These are phyloP conservation scores for Helicocarpus griseus DNA, from an alignment of 2,329 filamentous ascomycete species.

Conservation along the genomic window DNA sequence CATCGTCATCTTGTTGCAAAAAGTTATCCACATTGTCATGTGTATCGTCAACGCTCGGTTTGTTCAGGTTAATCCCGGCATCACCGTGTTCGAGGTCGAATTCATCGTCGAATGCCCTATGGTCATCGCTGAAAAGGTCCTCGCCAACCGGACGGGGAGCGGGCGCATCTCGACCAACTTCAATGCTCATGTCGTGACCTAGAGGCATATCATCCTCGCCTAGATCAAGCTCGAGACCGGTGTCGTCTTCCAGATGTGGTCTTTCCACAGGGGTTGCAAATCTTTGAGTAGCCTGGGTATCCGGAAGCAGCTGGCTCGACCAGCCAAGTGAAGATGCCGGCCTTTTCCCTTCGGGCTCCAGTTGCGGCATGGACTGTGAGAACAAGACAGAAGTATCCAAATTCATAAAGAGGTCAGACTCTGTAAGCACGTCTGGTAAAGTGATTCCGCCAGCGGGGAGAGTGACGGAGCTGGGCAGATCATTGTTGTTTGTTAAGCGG, in stretches of 20 bases:
- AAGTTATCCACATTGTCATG: conserved; percentile 51
- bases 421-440: conserved; percentile 84
- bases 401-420: conserved; percentile 82
- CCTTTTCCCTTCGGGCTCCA: conserved; percentile 26
- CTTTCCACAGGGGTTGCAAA: conserved; percentile 42
- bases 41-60: conserved; percentile 26
- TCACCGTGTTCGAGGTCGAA: conserved; percentile 44
- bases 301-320: conserved; percentile 71
- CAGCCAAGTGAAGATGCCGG: conserved; percentile 40
- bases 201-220: conserved; percentile 58
- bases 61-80: conserved; percentile 35
- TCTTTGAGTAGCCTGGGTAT: conserved; percentile 50
- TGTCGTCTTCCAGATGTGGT: conserved; percentile 52
- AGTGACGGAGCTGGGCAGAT: conserved; percentile 75
- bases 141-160: conserved; percentile 51
- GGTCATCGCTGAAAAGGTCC: conserved; percentile 49
- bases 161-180: conserved; percentile 82
- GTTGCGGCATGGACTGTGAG: conserved; percentile 52
- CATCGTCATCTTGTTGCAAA: conserved; percentile 46
- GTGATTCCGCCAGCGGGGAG: conserved; percentile 75
- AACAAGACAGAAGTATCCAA: conserved; percentile 73
- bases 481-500: conserved; percentile 86
- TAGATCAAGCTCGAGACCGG: conserved; percentile 66
- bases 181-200: conserved; percentile 58
- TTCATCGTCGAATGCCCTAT: conserved; percentile 44